Evolutionary conservation across 1,284 basidiomycete species (phyloP).

Genomic region (Schizophyllum commune): DNA sequence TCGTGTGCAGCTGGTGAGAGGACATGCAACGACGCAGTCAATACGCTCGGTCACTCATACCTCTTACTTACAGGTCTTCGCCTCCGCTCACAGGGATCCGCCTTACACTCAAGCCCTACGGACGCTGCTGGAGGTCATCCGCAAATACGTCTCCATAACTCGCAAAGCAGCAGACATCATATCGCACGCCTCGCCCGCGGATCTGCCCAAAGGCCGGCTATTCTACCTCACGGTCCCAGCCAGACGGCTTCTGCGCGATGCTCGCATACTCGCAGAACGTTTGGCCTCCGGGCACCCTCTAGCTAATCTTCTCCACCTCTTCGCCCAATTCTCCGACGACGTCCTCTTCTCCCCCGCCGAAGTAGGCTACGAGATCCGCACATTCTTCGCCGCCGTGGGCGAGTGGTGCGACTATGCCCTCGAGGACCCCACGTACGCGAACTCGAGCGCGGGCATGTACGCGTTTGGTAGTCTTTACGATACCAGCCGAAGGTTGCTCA

Average conservation of each 20-base stretch:
- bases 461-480: conserved; percentile 31
- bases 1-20: conserved; percentile 31
- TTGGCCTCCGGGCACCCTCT: conserved; percentile 31
- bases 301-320: conserved; percentile 23
- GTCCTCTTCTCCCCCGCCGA: conserved; percentile 18
- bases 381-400: conserved; percentile 26
- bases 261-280: conserved; percentile 33
- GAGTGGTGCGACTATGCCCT: conserved; percentile 30
- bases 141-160: conserved; percentile 32
- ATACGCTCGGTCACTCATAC: background rate
- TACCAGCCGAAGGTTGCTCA: conserved; percentile 21
- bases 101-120: conserved; percentile 28
- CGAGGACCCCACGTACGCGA: conserved; percentile 24
- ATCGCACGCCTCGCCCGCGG: conserved; percentile 12
- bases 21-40: background rate
- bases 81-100: conserved; percentile 30
- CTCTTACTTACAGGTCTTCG: conserved; percentile 24
- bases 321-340: conserved; percentile 19
- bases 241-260: conserved; percentile 20
- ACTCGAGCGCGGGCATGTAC: conserved; percentile 23
- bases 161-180: conserved; percentile 13
- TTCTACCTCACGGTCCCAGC: conserved; percentile 22
- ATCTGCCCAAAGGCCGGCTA: conserved; percentile 14
- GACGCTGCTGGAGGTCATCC: conserved; percentile 29
- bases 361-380: conserved; percentile 13